These are phyloP conservation scores for Diaporthe sp. DNA, from an alignment of 2,329 filamentous ascomycete species.

Conservation along the genomic window DNA sequence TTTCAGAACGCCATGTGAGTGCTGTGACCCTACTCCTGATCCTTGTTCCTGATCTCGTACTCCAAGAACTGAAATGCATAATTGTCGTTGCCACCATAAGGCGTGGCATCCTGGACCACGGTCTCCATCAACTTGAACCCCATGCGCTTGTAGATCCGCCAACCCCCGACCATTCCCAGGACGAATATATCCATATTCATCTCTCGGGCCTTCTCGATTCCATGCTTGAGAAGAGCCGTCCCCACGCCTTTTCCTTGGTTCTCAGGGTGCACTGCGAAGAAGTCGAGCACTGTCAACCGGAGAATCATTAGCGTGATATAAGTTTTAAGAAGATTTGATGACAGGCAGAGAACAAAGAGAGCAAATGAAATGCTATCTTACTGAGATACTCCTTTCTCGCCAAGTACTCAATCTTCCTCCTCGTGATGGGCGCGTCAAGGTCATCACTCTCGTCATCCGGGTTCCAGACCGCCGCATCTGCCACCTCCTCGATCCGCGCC, in stretches of 20 bases:
- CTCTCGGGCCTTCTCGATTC: constrained; percentile 44
- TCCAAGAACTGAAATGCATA: constrained; percentile 47
- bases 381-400: constrained; percentile 42
- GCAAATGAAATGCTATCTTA: background rate
- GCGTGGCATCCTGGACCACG: constrained; percentile 45
- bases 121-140: constrained; percentile 45
- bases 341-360: no score
- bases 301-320: background rate
- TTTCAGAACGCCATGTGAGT: background rate
- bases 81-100: constrained; percentile 44
- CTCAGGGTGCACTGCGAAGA: constrained; percentile 46
- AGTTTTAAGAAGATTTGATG: no score
- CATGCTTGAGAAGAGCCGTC: constrained; percentile 43
- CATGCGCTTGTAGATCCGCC: constrained; percentile 44
- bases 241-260: constrained; percentile 45
- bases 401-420: constrained; percentile 36
- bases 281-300: constrained; percentile 44
- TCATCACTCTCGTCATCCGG: constrained; percentile 33
- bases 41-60: background rate
- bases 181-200: constrained; percentile 47
- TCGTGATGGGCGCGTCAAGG: constrained; percentile 38
- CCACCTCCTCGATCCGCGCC: constrained; percentile 36
- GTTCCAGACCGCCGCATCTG: constrained; percentile 41
- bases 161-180: constrained; percentile 42
- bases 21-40: background rate